These are phyloP conservation scores for Tirmania nivea DNA, from an alignment of 495 filamentous ascomycete species.

Conservation along the genomic window DNA sequence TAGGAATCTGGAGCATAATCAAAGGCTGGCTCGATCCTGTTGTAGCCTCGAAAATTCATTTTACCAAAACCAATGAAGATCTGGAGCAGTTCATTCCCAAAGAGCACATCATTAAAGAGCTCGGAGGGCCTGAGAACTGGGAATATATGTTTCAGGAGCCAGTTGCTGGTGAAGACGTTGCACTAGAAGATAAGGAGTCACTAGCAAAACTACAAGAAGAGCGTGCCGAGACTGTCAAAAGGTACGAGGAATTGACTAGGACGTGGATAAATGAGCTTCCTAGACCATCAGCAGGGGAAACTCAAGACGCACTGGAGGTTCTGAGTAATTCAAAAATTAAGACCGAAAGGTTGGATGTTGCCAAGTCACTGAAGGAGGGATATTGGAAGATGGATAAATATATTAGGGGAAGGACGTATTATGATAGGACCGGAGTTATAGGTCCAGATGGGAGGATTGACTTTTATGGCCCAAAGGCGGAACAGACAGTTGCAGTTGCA, in stretches of 20 bases:
- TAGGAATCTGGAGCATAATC: conserved; percentile 73
- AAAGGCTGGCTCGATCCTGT: conserved; percentile 93
- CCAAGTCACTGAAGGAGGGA: conserved; percentile 39
- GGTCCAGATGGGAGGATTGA: conserved; percentile 40
- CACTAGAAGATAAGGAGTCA: conserved; percentile 24
- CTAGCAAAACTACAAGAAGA: conserved; percentile 32
- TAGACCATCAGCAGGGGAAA: conserved; percentile 11
- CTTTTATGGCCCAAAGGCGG: conserved; percentile 30
- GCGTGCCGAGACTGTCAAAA: conserved; percentile 38
- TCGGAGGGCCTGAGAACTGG: conserved; percentile 70
- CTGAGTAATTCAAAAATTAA: conserved; percentile 22
- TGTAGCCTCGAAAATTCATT: conserved; percentile 84
- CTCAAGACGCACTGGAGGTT: neutral
- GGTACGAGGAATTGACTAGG: conserved; percentile 47
- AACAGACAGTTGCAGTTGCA: conserved; percentile 15
- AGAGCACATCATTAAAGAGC: conserved; percentile 50
- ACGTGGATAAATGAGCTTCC: conserved; percentile 37
- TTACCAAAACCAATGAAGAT: conserved; percentile 65
- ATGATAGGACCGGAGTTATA: conserved; percentile 54
- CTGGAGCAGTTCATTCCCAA: conserved; percentile 52
- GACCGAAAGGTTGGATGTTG: conserved; percentile 30
- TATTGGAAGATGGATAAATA: conserved; percentile 79
- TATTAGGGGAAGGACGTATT: conserved; percentile 45
- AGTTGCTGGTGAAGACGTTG: conserved; percentile 41
- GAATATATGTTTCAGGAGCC: conserved; percentile 64